Conservation (phyloP, 78 protist species). For the slime mould (Dictyostelium discoideum) region DNA sequence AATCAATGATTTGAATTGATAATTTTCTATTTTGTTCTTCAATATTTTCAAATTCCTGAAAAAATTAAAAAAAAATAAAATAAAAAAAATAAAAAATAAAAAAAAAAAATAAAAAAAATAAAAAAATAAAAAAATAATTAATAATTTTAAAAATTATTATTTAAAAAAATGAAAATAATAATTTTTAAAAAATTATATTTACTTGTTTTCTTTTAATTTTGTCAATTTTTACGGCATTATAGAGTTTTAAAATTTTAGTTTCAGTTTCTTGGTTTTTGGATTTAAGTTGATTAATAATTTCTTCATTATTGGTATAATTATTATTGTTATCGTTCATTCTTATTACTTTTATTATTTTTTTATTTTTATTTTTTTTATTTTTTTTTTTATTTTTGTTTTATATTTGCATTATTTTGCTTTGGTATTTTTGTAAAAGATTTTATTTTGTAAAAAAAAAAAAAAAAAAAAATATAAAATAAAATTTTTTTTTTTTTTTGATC, state of each 20-base stretch:
- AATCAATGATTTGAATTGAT: not conserved
- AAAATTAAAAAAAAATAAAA: not conserved
- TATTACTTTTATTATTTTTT: not conserved
- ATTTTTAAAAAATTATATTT: not conserved
- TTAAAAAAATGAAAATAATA: too few relatives aligned
- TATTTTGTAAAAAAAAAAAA: not conserved
- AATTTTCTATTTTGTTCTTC: not conserved
- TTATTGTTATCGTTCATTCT: not conserved
- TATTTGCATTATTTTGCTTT: not conserved
- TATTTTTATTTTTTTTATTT: too few relatives aligned
- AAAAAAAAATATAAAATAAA: not conserved
- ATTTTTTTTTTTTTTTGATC: not conserved
- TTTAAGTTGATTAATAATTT: not conserved
- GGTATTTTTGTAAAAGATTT: not conserved
- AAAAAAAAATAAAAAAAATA: too few relatives aligned
- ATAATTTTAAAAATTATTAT: too few relatives aligned
- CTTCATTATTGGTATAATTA: not conserved
- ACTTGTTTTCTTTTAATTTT: conserved; percentile 42
- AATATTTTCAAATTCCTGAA: not conserved
- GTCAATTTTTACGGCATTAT: conserved; percentile 14
- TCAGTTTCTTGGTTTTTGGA: not conserved
- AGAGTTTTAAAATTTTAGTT: not conserved
- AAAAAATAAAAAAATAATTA: too few relatives aligned
- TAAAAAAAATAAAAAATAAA: too few relatives aligned
- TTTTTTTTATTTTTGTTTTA: too few relatives aligned